These are phyloP conservation scores for Dothistroma septosporum DNA, from an alignment of 2,329 filamentous ascomycete genomes.

Conservation along the genomic window DNA sequence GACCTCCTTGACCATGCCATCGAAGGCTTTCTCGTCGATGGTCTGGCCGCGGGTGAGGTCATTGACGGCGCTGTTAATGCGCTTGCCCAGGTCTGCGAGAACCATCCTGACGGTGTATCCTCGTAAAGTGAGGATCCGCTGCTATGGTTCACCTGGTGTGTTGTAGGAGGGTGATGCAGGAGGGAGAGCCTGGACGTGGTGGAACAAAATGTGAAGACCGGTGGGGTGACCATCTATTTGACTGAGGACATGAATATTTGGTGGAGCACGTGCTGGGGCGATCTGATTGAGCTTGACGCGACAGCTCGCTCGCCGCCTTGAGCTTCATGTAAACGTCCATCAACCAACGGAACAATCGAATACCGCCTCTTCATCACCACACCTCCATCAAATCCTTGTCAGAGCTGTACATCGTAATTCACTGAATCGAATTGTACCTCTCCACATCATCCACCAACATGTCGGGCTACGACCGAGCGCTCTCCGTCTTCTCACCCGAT, in stretches of 20 bases:
- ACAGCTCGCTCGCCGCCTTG: neutral
- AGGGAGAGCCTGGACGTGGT: neutral
- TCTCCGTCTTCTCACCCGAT: constrained; percentile 98
- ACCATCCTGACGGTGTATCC: constrained; percentile 61
- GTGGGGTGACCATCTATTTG: neutral
- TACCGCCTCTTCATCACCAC: neutral
- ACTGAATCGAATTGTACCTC: too few species aligned
- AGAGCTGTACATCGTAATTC: too few species aligned
- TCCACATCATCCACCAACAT: constrained; percentile 55
- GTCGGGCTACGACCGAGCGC: constrained; percentile 97
- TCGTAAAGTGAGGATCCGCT: neutral
- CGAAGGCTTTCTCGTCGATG: constrained; percentile 97
- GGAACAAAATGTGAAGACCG: neutral
- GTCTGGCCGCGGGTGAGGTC: constrained; percentile 90
- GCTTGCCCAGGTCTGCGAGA: constrained; percentile 96
- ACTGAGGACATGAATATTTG: neutral
- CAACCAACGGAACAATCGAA: constrained; percentile 2
- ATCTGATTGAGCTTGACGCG: neutral
- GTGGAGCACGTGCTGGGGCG: neutral
- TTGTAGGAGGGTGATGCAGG: neutral
- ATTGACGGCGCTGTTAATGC: constrained; percentile 93
- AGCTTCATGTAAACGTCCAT: constrained; percentile 5
- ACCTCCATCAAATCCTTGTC: too few species aligned
- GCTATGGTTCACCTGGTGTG: constrained; percentile 4
- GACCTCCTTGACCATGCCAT: constrained; percentile 98